These are phyloP conservation scores for Bruguiera parviflora DNA, from an alignment of 345 rosid species.

Conservation along the genomic window DNA sequence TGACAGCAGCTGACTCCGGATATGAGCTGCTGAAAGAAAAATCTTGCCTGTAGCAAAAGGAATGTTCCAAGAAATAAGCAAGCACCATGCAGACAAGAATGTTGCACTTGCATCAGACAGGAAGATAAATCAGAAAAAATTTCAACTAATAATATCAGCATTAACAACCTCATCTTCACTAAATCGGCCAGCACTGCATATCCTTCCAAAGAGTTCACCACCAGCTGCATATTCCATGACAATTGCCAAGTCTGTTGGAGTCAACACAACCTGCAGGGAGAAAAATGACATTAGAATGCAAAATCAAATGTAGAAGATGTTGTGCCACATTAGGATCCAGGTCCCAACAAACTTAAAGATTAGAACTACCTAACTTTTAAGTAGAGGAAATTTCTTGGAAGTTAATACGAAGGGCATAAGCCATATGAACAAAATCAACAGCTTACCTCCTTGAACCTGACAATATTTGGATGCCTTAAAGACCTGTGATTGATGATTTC, in stretches of 20 bases:
- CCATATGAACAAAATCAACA: background rate
- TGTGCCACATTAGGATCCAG: background rate
- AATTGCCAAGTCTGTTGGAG: constrained; percentile 77
- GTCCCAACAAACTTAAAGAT: constrained; percentile 4
- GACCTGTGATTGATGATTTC: constrained; percentile 92
- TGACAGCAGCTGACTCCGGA: constrained; percentile 94
- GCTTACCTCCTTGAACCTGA: constrained; percentile 86
- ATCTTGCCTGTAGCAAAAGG: constrained; percentile 48
- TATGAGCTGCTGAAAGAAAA: constrained; percentile 85
- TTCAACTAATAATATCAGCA: background rate
- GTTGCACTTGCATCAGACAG: background rate
- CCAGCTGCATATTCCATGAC: constrained; percentile 93
- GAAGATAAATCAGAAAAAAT: constrained; percentile 2
- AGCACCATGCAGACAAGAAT: background rate
- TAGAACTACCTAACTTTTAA: background rate
- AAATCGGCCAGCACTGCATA: constrained; percentile 81
- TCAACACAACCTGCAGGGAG: constrained; percentile 51
- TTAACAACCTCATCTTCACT: constrained; percentile 83
- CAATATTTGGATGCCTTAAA: constrained; percentile 83
- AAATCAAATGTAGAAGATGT: background rate
- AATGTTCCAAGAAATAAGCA: constrained; percentile 2
- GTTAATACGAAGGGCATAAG: background rate
- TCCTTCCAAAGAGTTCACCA: constrained; percentile 78
- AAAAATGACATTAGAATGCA: background rate
- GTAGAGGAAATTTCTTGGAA: background rate